Conservation (phyloP, 352 stramenopile species). For the Saprolegnia parasitica region DNA sequence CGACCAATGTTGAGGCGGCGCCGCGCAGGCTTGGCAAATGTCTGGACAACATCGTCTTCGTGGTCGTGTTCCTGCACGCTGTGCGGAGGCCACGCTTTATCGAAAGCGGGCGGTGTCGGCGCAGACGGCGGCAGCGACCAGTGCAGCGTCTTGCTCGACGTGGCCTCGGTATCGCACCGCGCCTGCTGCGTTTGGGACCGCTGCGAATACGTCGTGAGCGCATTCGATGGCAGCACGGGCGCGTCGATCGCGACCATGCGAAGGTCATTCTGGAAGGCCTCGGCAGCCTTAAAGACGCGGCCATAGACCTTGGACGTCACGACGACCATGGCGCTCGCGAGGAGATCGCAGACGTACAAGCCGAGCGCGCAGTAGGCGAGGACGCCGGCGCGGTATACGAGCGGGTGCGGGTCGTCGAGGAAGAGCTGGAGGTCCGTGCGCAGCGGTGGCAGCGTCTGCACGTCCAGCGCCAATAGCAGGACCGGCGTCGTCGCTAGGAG, state of each 20-base stretch:
- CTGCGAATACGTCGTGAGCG: constrained; percentile 22
- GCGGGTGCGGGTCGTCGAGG: background rate
- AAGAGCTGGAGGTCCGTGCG: constrained; percentile 18
- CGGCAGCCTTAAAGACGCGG: constrained; percentile 20
- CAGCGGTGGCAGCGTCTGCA: constrained; percentile 1
- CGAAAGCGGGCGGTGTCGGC: background rate
- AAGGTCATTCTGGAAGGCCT: constrained; percentile 11
- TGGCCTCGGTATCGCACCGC: too few species aligned
- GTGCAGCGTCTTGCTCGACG: too few species aligned
- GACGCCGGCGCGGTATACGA: constrained; percentile 15
- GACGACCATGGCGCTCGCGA: background rate
- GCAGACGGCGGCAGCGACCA: background rate
- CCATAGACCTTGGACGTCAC: constrained; percentile 12
- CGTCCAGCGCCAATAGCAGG: constrained; percentile 11
- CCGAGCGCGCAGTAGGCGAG: constrained; percentile 18
- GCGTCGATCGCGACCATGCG: background rate
- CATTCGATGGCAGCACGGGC: background rate
- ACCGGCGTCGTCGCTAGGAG: constrained; percentile 13
- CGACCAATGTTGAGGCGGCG: background rate
- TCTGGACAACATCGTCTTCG: background rate
- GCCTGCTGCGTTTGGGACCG: background rate
- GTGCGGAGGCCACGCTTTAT: background rate
- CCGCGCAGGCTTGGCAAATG: background rate
- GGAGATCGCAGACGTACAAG: constrained; percentile 18
- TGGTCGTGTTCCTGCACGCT: background rate